Evolutionary conservation across 2,329 filamentous ascomycete species (phyloP), one percentile per base, ranked within the genome.

Genomic region (Teratosphaeria destructans): DNA sequence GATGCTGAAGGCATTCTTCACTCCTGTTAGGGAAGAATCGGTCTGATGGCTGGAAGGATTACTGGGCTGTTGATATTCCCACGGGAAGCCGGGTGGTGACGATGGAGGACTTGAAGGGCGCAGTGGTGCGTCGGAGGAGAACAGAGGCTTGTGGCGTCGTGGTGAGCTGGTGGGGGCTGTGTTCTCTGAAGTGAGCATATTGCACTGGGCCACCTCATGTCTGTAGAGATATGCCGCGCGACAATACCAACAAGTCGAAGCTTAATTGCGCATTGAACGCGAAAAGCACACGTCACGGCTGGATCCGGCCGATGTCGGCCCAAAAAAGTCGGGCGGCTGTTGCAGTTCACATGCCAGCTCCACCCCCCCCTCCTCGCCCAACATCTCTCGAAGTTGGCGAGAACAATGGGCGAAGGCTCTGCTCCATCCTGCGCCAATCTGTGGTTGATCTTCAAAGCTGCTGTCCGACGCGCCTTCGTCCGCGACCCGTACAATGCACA

Each of bases 51-150:
- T 74, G 74, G 37, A 43, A 43, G 11, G 37, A 43, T 2, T 43
- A 12, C 14, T 71, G 74, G 67, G 32, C 47, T 58, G 43, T 6
- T 52, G 57, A 16, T 56, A 43, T 54, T 71, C 69, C 69, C 70
- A 71, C 73, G 68, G 76, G 55, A 74, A 69, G 19, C 74, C 75
- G 39, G 80, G 79, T 57, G 80, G 78, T 59, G 79, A 81, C 10
- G 79, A 81, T 3, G 80, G 80, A 39, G 80, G 79, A 52, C 78
- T 81, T 43, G 77, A 76, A 39, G 76, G 26, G 23, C 56, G 60
- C 54, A 58, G 47, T 26, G 62, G 53, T 6, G 61, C 61, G 34
- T 70, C 65, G 11, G 66, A 68, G 61, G 69, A 72, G 54, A 68
- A 26, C 1, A 63, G 58, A 19, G 59, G 12, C 53, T 55, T 59